Evolutionary conservation across 1,284 basidiomycete genomes (phyloP).

Genomic region (Cryptococcus depauperatus): DNA sequence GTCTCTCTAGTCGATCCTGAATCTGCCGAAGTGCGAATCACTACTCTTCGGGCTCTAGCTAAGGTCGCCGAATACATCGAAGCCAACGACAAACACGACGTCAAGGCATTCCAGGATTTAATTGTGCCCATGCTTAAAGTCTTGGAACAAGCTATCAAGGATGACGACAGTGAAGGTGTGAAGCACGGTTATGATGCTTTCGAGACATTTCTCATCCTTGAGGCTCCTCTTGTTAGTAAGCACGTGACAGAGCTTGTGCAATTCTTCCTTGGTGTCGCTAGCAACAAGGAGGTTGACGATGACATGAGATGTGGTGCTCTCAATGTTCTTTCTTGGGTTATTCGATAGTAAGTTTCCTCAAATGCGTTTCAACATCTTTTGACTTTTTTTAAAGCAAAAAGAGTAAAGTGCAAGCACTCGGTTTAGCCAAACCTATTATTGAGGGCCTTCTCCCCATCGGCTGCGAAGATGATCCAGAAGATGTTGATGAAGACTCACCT

Average conservation of each 20-base stretch:
- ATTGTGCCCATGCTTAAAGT: slow-evolving; percentile 87
- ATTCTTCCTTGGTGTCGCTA: slow-evolving; percentile 80
- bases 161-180: slow-evolving; percentile 70
- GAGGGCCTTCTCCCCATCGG: slow-evolving; percentile 90
- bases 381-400: slow-evolving; percentile 66
- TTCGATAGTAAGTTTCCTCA: slow-evolving; percentile 62
- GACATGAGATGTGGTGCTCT: slow-evolving; percentile 85
- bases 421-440: slow-evolving; percentile 78
- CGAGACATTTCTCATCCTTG: slow-evolving; percentile 90
- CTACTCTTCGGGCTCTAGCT: slow-evolving; percentile 80
- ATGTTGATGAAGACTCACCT: slow-evolving; percentile 71
- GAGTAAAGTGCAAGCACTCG: slow-evolving; percentile 81
- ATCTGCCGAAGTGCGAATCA: slow-evolving; percentile 83
- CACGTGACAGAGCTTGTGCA: slow-evolving; percentile 81
- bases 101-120: slow-evolving; percentile 82
- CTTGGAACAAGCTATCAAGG: slow-evolving; percentile 77
- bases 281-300: slow-evolving; percentile 67
- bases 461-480: slow-evolving; percentile 78
- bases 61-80: slow-evolving; percentile 92
- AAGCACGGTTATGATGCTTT: slow-evolving; percentile 91
- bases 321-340: slow-evolving; percentile 92
- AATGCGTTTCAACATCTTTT: slow-evolving; percentile 11
- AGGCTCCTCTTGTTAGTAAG: slow-evolving; percentile 83
- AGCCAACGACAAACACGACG: slow-evolving; percentile 73
- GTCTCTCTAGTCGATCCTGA: slow-evolving; percentile 76